These are phyloP conservation scores for Tuber brumale DNA, from an alignment of 495 filamentous ascomycete species.

Conservation along the genomic window DNA sequence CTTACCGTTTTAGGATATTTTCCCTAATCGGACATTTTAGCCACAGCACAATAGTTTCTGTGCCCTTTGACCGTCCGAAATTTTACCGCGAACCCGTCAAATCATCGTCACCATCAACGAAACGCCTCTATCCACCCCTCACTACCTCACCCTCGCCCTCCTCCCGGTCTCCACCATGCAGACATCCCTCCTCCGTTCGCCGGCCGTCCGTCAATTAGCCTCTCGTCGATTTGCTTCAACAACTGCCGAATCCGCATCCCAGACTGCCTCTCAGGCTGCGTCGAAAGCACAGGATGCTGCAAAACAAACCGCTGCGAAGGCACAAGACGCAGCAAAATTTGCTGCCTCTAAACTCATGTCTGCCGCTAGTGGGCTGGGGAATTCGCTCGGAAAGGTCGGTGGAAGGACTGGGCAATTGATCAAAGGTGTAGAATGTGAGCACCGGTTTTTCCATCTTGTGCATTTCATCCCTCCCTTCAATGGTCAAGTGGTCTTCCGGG, in stretches of 20 bases:
- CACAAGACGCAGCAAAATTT: constrained; percentile 40
- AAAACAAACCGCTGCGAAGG: constrained; percentile 55
- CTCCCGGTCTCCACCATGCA: constrained; percentile 18
- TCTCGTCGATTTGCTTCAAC: constrained; percentile 48
- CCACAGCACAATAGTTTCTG: not conserved
- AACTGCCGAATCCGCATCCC: constrained; percentile 51
- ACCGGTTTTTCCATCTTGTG: constrained; percentile 6
- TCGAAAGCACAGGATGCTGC: constrained; percentile 60
- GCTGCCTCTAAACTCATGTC: constrained; percentile 69
- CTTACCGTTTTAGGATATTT: not conserved
- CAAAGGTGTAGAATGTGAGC: constrained; percentile 79
- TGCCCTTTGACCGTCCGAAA: not conserved
- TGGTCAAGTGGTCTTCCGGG: constrained; percentile 1
- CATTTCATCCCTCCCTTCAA: constrained; percentile 11
- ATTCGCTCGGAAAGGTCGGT: constrained; percentile 61
- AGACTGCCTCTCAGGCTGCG: constrained; percentile 37
- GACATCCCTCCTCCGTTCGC: constrained; percentile 29
- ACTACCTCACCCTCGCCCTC: constrained; percentile 11
- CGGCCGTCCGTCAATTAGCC: constrained; percentile 34
- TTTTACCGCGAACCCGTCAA: constrained; percentile 4
- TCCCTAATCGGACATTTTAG: not conserved
- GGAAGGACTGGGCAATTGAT: constrained; percentile 78
- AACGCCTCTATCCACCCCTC: constrained; percentile 13
- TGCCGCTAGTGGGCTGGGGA: constrained; percentile 58
- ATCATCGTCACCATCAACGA: constrained; percentile 25